Conservation (phyloP, 768 basidiomycete species). For the Multifurca ochricompacta region DNA sequence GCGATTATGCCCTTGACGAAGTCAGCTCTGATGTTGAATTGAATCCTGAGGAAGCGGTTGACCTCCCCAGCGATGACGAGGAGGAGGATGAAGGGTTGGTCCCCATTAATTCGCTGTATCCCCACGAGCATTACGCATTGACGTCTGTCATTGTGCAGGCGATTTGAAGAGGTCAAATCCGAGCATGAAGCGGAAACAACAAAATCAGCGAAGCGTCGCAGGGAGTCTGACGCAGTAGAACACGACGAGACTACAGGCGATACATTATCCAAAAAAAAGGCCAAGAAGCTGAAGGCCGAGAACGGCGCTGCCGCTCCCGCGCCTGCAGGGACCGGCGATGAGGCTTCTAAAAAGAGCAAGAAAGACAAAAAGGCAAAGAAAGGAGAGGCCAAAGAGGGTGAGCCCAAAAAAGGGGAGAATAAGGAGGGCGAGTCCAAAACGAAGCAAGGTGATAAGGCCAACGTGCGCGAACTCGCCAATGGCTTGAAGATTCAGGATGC, state of each 20-base stretch:
- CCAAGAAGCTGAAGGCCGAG: constrained; percentile 68
- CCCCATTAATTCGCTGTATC: not conserved
- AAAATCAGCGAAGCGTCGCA: constrained; percentile 57
- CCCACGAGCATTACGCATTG: not conserved
- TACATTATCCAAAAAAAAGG: constrained; percentile 51
- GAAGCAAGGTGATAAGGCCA: constrained; percentile 30
- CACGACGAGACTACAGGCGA: constrained; percentile 30
- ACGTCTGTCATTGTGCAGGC: constrained; percentile 32
- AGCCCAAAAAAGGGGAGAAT: constrained; percentile 17
- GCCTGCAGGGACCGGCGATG: constrained; percentile 23
- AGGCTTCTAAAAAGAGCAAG: constrained; percentile 27
- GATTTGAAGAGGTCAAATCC: constrained; percentile 64
- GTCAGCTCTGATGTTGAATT: constrained; percentile 82
- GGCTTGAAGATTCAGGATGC: constrained; percentile 74
- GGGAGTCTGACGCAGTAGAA: constrained; percentile 50
- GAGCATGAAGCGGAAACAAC: constrained; percentile 24
- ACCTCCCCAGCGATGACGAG: constrained; percentile 40
- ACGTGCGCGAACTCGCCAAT: constrained; percentile 44
- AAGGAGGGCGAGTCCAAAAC: constrained; percentile 21
- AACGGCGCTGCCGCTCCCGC: constrained; percentile 37
- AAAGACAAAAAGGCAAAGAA: constrained; percentile 31
- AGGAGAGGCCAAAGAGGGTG: constrained; percentile 23
- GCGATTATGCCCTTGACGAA: constrained; percentile 59
- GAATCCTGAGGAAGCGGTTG: constrained; percentile 46
- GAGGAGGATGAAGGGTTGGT: constrained; percentile 37